A percentile compares a stretch with the other conserved stretches of the same genome.
Conservation (phyloP, 345 rosid species). For the Salix dunnii region DNA sequence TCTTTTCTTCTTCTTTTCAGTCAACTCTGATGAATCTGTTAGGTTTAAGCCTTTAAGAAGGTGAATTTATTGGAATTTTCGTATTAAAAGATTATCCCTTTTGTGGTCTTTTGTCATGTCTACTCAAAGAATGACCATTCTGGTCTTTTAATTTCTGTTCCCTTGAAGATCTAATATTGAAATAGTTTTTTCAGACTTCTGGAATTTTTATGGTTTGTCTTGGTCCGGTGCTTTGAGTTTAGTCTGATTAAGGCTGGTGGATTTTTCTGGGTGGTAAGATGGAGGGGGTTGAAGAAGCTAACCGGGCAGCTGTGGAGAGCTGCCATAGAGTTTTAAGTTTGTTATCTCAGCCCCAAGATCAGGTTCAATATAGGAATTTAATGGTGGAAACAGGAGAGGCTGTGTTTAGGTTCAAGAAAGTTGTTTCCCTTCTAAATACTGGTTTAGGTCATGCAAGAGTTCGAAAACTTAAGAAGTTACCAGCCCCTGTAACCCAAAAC, state of each 20-base stretch:
- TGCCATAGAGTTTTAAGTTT: slow-evolving; percentile 72
- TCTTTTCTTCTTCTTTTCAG: background rate
- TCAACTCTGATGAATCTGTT: background rate
- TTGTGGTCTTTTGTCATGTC: slow-evolving; percentile 7
- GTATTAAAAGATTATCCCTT: slow-evolving; percentile 7
- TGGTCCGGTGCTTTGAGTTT: slow-evolving; percentile 16
- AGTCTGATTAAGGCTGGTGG: slow-evolving; percentile 27
- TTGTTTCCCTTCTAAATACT: slow-evolving; percentile 59
- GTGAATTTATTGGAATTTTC: slow-evolving; percentile 13
- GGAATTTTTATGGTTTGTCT: slow-evolving; percentile 21
- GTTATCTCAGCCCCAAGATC: slow-evolving; percentile 58
- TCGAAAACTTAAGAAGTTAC: slow-evolving; percentile 60
- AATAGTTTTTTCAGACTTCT: slow-evolving; percentile 1
- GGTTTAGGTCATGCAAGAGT: slow-evolving; percentile 95
- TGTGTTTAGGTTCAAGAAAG: slow-evolving; percentile 82
- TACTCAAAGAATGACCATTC: slow-evolving; percentile 25
- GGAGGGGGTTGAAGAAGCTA: slow-evolving; percentile 93
- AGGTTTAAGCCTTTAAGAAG: background rate
- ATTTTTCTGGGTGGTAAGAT: slow-evolving; percentile 33
- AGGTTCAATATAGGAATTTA: slow-evolving; percentile 50
- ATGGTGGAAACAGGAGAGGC: slow-evolving; percentile 77
- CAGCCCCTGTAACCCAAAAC: slow-evolving; percentile 46
- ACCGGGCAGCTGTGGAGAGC: slow-evolving; percentile 79
- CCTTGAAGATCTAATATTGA: slow-evolving; percentile 11
- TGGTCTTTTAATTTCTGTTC: slow-evolving; percentile 21